Evolutionary conservation across 768 basidiomycete genomes (phyloP).

Genomic region (Myochromella boudieri): DNA sequence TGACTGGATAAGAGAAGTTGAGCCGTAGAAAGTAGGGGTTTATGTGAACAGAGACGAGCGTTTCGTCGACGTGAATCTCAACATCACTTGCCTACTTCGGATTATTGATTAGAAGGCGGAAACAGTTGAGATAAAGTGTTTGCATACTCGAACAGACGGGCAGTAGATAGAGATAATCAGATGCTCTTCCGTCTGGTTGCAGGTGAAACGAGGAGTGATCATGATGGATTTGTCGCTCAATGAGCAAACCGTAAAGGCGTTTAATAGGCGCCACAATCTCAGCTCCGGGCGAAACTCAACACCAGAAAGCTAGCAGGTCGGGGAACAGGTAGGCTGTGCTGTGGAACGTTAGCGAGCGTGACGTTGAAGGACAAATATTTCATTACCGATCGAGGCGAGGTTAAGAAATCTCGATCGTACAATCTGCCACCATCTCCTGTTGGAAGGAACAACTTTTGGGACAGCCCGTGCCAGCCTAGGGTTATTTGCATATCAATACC

Average conservation of each 20-base stretch:
- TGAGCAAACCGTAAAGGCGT: too few species aligned
- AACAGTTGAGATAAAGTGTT: slow-evolving; percentile 7
- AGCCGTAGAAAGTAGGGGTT: slow-evolving; percentile 85
- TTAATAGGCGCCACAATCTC: neutral
- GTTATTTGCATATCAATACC: neutral
- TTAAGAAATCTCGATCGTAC: slow-evolving; percentile 2
- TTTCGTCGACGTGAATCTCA: slow-evolving; percentile 75
- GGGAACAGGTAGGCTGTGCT: neutral
- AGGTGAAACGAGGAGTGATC: slow-evolving; percentile 79
- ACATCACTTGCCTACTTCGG: slow-evolving; percentile 74
- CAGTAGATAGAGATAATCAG: slow-evolving; percentile 65
- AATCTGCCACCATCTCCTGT: too few species aligned
- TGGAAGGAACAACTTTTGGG: too few species aligned
- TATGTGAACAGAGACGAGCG: slow-evolving; percentile 69
- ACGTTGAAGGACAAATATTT: slow-evolving; percentile 1
- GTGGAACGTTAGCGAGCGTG: too few species aligned
- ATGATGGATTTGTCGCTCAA: too few species aligned
- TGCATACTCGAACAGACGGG: slow-evolving; percentile 66
- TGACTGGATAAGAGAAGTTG: slow-evolving; percentile 63
- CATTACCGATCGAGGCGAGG: slow-evolving; percentile 4
- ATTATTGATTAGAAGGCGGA: slow-evolving; percentile 12
- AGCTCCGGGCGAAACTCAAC: neutral
- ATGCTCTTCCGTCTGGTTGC: slow-evolving; percentile 57
- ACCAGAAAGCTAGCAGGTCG: neutral
- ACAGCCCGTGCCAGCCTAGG: neutral